These are phyloP conservation scores for Apophysomyces trapeziformis DNA, from an alignment of 371 early-diverging fungal species.

Conservation along the genomic window DNA sequence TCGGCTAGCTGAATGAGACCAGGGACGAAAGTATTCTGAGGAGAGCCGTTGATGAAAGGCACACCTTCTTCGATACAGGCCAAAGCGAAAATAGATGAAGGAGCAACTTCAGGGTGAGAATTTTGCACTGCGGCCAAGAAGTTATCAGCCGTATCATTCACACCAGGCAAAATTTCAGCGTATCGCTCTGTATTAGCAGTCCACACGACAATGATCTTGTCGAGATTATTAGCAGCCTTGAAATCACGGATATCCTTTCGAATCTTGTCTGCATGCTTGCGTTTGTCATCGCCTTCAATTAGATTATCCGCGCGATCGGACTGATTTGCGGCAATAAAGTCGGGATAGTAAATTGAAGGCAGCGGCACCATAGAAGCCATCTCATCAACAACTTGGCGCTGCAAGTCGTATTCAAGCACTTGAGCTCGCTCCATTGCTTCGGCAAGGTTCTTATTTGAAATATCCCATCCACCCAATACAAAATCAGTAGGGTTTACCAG, in stretches of 20 bases:
- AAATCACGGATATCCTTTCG: slow-evolving; percentile 94
- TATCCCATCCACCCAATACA: slow-evolving; percentile 98
- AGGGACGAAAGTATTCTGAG: slow-evolving; percentile 98
- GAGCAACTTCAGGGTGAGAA: slow-evolving; percentile 89
- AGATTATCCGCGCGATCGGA: slow-evolving; percentile 94
- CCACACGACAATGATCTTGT: slow-evolving; percentile 96
- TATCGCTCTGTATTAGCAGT: slow-evolving; percentile 98
- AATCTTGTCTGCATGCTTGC: slow-evolving; percentile 87
- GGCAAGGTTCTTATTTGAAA: slow-evolving; percentile 82
- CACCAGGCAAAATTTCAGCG: slow-evolving; percentile 78
- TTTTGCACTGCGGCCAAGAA: slow-evolving; percentile 79
- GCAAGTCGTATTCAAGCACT: slow-evolving; percentile 94
- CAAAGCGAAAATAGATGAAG: slow-evolving; percentile 96
- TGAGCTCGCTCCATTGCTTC: slow-evolving; percentile 92
- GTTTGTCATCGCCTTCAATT: slow-evolving; percentile 80
- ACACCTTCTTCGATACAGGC: slow-evolving; percentile 94
- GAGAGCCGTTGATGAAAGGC: slow-evolving; percentile 97
- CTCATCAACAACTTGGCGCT: slow-evolving; percentile 86
- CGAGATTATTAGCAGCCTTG: slow-evolving; percentile 83
- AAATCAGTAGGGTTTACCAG: slow-evolving; percentile 96
- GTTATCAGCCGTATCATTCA: slow-evolving; percentile 96
- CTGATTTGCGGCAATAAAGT: slow-evolving; percentile 97
- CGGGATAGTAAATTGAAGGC: slow-evolving; percentile 96
- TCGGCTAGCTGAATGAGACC: slow-evolving; percentile 91
- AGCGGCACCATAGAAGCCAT: slow-evolving; percentile 83